Percentiles rank a stretch among this genome's conserved stretches.
These are phyloP conservation scores for Diaporthe capsici DNA, from an alignment of 2,329 filamentous ascomycete genomes.

Conservation along the genomic window DNA sequence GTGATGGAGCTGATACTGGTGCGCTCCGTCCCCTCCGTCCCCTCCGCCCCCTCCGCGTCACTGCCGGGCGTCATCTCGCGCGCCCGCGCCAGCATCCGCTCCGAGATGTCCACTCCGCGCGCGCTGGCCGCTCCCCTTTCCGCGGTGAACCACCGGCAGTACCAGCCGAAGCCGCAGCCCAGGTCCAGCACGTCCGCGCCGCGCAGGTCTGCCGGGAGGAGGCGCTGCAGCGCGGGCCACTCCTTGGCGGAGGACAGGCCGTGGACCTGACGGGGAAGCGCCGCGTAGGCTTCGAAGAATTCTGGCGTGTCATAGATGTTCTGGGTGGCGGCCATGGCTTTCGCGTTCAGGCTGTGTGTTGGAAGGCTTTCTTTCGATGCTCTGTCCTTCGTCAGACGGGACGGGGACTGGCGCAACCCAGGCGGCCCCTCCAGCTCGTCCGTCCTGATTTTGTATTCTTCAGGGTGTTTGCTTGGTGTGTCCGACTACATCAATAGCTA, in stretches of 20 bases:
- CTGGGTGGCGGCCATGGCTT: neutral
- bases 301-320: constrained; percentile 7
- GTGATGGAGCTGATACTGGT: neutral
- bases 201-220: neutral
- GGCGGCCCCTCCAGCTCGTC: neutral
- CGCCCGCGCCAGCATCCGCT: constrained; percentile 2
- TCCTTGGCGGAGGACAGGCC: neutral
- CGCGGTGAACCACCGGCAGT: neutral
- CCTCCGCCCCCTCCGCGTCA: neutral
- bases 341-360: neutral
- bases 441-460: neutral
- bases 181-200: constrained; percentile 1
- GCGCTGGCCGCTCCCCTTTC: neutral
- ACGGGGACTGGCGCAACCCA: neutral
- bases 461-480: neutral
- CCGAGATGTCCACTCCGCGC: neutral
- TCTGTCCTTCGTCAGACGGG: neutral
- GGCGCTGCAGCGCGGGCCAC: neutral
- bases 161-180: constrained; percentile 4
- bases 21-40: neutral
- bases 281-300: neutral
- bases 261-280: neutral
- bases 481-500: too few relatives aligned
- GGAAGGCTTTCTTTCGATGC: neutral
- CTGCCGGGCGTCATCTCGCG: neutral